These are phyloP conservation scores for Beauveria sp. DNA, from an alignment of 2,329 filamentous ascomycete species.

Conservation along the genomic window DNA sequence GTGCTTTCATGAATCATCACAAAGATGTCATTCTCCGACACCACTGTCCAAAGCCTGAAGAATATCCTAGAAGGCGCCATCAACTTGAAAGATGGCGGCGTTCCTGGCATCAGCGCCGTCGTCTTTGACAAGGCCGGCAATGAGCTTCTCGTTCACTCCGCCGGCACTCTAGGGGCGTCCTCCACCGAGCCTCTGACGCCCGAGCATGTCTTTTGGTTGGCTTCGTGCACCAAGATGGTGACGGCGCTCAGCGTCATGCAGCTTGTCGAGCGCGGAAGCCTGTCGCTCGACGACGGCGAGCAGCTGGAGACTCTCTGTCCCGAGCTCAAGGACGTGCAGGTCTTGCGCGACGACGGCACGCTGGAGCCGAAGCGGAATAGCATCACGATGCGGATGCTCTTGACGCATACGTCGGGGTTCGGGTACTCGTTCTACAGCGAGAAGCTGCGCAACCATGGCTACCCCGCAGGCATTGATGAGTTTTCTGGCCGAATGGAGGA, in stretches of 20 bases:
- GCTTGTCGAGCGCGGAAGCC: constrained; percentile 43
- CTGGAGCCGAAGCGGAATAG: constrained; percentile 36
- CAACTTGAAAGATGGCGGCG: background rate
- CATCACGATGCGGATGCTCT: constrained; percentile 50
- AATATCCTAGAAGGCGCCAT: background rate
- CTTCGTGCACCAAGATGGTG: constrained; percentile 51
- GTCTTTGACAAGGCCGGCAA: constrained; percentile 5
- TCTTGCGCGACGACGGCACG: constrained; percentile 32
- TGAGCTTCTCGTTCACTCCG: constrained; percentile 36
- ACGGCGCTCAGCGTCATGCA: constrained; percentile 47
- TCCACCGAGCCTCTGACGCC: constrained; percentile 46
- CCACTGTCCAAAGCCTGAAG: background rate
- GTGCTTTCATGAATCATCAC: constrained; percentile 23
- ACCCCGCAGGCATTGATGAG: constrained; percentile 48
- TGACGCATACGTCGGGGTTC: constrained; percentile 49
- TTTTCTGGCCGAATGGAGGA: constrained; percentile 47
- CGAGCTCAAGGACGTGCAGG: constrained; percentile 40
- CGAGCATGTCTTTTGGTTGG: constrained; percentile 54
- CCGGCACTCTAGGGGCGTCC: constrained; percentile 37
- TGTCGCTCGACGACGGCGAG: constrained; percentile 40
- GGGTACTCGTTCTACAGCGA: constrained; percentile 50
- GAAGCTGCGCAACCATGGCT: constrained; percentile 36
- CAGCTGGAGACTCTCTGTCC: constrained; percentile 40
- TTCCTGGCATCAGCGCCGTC: constrained; percentile 7
- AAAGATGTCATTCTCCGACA: background rate